Evolutionary conservation across 805 yeast species (phyloP).

Genomic region (Ogataea haglerorum): DNA sequence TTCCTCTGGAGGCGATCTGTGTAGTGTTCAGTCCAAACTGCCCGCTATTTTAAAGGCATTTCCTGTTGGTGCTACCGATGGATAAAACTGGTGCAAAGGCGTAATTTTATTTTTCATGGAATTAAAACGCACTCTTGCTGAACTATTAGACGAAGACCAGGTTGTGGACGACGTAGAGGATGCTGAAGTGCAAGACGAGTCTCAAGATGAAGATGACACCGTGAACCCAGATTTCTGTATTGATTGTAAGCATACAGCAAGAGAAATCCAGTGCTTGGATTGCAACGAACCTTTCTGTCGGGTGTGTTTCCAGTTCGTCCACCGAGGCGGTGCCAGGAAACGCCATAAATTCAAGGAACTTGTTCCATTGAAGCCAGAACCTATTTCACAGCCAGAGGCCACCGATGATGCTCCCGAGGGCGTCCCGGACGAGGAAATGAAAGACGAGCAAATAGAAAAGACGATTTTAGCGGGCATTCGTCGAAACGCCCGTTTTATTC

Average conservation of each 20-base stretch:
- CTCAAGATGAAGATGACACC: conserved; percentile 28
- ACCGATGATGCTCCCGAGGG: conserved; percentile 19
- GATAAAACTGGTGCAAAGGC: conserved; percentile 7
- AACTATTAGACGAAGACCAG: conserved; percentile 15
- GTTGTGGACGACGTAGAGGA: conserved; percentile 22
- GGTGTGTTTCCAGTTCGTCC: conserved; percentile 66
- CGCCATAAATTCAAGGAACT: conserved; percentile 36
- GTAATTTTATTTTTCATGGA: conserved; percentile 8
- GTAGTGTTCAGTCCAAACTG: too few relatives aligned
- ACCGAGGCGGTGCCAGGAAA: conserved; percentile 63
- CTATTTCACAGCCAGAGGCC: conserved; percentile 11
- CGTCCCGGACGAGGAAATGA: conserved; percentile 3
- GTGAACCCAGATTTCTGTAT: conserved; percentile 48
- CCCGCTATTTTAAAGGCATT: background rate
- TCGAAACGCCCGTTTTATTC: conserved; percentile 53
- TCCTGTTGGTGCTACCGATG: background rate
- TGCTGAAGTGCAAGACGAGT: conserved; percentile 1
- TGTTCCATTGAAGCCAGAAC: conserved; percentile 17
- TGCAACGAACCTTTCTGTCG: conserved; percentile 69
- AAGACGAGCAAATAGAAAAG: conserved; percentile 13
- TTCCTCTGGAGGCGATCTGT: too few relatives aligned
- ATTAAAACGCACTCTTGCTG: conserved; percentile 23
- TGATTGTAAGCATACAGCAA: conserved; percentile 73
- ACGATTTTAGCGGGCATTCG: conserved; percentile 37
- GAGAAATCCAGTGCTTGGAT: conserved; percentile 55